These are phyloP conservation scores for Copromyces sp. DNA, from an alignment of 495 filamentous ascomycete genomes.

Conservation along the genomic window DNA sequence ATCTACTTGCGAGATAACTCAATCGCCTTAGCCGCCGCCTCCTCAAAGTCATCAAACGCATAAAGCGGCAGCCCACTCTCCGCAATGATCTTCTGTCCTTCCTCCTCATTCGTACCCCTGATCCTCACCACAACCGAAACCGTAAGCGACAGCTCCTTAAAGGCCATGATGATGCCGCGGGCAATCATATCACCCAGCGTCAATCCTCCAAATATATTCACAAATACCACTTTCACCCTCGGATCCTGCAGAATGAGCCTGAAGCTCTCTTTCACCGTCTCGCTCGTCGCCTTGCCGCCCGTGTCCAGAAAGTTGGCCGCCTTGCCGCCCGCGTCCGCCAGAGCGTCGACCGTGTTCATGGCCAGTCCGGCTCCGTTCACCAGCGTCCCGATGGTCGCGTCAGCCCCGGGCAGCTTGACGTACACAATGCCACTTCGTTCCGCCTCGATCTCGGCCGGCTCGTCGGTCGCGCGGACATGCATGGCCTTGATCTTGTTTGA, in stretches of 20 bases:
- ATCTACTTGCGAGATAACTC: conserved; percentile 41
- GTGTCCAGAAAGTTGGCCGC: conserved; percentile 83
- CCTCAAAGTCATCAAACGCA: conserved; percentile 75
- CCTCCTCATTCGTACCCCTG: conserved; percentile 71
- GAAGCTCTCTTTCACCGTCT: conserved; percentile 71
- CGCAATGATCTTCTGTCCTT: conserved; percentile 66
- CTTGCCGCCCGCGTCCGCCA: conserved; percentile 51
- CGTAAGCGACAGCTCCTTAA: conserved; percentile 55
- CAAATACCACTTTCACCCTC: conserved; percentile 65
- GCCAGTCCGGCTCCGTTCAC: conserved; percentile 86
- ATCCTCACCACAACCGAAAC: conserved; percentile 78
- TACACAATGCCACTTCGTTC: conserved; percentile 68
- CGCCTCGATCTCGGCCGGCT: conserved; percentile 52
- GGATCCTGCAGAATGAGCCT: conserved; percentile 58
- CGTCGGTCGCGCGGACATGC: conserved; percentile 40
- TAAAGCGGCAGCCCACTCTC: conserved; percentile 63
- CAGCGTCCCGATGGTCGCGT: conserved; percentile 55
- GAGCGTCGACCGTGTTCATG: conserved; percentile 84
- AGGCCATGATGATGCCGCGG: conserved; percentile 67
- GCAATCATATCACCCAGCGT: conserved; percentile 87
- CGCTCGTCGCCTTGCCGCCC: conserved; percentile 80
- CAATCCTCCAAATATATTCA: conserved; percentile 87
- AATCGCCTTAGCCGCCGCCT: conserved; percentile 66
- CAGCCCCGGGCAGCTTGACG: conserved; percentile 42
- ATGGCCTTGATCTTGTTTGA: conserved; percentile 54